Evolutionary conservation across 345 rosid species (phyloP), one percentile per base, ranked within the genome.

Genomic region (Populus tremula): DNA sequence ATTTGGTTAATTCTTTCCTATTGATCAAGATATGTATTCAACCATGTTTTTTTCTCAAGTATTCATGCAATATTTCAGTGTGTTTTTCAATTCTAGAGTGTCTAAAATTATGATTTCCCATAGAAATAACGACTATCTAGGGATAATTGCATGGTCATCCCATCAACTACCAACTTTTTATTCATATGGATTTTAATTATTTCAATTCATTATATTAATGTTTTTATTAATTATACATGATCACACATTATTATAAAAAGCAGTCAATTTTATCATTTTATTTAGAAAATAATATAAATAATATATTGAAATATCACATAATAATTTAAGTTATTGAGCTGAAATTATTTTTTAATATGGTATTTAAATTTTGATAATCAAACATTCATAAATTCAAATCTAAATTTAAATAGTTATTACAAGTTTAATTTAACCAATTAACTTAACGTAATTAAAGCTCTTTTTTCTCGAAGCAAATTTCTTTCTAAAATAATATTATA

Each of bases 241-340:
- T 45, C 18, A 14, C 1, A 1, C 17, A 45, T 5, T 45, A 7
- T 8, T 1, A 54, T n/a, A 21, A 56, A 3, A 56, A n/a, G 8
- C 2, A 10, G 6, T 56, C 12, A 56, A 8, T 21, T 20, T 56
- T 54, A 17, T 53, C 1, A 50, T 50, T 50, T 50, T 50, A 1
- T 1, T 41, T 41, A 41, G 0, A 8, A 0, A 41, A 41, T 41
- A 41, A 41, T 41, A 10, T 2, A 41, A 2, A 41, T 41, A 9
- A 41, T 2, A 41, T 0, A 2, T 41, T 2, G 0, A 9, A 0
- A 41, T 2, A 1, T 41, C 0, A 11, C 13, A 0, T 41, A 1
- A 41, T 10, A 41, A 41, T 2, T 41, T 41, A 9, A 41, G 11
- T 41, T 41, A 9, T 41, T 41, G 3, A 41, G 1, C 10, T 41